A percentile compares a stretch with the other conserved stretches of the same genome.
These are phyloP conservation scores for Boletellus sp. DNA, from an alignment of 1,284 basidiomycete species.

Conservation along the genomic window DNA sequence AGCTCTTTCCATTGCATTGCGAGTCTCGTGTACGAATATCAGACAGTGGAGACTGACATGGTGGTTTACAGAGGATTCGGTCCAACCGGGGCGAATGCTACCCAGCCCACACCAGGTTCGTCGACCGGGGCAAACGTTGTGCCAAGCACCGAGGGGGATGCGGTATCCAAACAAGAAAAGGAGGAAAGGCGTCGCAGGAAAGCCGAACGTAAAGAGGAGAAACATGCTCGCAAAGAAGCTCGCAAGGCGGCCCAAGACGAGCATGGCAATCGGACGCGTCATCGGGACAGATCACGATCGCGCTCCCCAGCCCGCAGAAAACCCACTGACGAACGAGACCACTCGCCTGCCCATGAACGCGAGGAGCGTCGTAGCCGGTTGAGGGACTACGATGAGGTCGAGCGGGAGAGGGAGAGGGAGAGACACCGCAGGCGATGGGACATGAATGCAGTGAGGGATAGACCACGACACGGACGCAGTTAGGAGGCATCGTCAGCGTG, in stretches of 20 bases:
- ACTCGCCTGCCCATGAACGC: conserved; percentile 26
- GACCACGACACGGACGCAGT: conserved; percentile 18
- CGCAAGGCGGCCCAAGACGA: conserved; percentile 37
- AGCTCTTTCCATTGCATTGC: conserved; percentile 78
- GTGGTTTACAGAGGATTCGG: conserved; percentile 54
- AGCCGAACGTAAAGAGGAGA: conserved; percentile 59
- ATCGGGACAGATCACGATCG: conserved; percentile 39
- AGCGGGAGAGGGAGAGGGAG: conserved; percentile 49
- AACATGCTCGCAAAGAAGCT: conserved; percentile 48
- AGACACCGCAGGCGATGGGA: conserved; percentile 54
- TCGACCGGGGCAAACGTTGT: conserved; percentile 21
- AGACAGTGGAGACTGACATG: conserved; percentile 1
- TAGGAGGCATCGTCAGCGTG: conserved; percentile 15
- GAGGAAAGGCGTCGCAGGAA: conserved; percentile 56
- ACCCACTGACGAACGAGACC: conserved; percentile 15
- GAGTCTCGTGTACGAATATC: conserved; percentile 28
- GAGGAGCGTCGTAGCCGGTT: conserved; percentile 19
- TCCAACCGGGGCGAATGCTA: conserved; percentile 42
- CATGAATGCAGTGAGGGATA: conserved; percentile 38
- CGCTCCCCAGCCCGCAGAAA: conserved; percentile 38
- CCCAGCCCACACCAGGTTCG: conserved; percentile 12
- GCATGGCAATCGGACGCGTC: conserved; percentile 24
- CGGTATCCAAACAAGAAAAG: conserved; percentile 42
- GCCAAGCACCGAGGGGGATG: conserved; percentile 31
- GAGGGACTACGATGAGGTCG: conserved; percentile 40